A percentile compares a stretch with the other conserved stretches of the same genome.
Evolutionary conservation across 1,284 basidiomycete genomes (phyloP).

Genomic region (Ceratobasidium sp.): DNA sequence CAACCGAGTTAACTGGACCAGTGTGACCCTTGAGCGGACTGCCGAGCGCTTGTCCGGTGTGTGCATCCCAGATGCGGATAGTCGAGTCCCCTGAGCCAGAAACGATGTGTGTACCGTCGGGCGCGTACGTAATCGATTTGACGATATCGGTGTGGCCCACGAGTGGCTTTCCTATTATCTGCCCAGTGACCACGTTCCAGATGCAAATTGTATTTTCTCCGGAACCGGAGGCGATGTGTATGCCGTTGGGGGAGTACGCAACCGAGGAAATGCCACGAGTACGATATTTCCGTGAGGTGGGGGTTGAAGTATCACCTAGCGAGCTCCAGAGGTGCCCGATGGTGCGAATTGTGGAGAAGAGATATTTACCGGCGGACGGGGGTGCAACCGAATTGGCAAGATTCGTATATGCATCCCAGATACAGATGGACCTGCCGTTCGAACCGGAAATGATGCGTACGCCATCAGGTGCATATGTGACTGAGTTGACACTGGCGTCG

Average conservation of each 20-base stretch:
- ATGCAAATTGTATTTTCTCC: no score
- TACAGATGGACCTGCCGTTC: conserved; percentile 25
- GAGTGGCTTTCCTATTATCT: no score
- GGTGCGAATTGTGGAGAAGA: no score
- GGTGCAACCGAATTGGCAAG: no score
- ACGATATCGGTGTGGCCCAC: no score
- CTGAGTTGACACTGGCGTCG: not conserved
- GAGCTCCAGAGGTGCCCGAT: no score
- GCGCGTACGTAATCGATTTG: no score
- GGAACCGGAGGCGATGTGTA: not conserved
- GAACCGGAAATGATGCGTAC: conserved; percentile 40
- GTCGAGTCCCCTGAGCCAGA: not conserved
- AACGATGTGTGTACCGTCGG: no score
- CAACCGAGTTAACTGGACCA: not conserved
- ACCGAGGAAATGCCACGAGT: not conserved
- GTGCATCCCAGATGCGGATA: not conserved
- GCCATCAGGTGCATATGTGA: conserved; percentile 34
- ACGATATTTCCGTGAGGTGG: no score
- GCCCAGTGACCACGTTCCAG: no score
- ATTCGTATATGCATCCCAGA: conserved; percentile 32
- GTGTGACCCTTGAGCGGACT: not conserved
- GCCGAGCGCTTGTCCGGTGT: not conserved
- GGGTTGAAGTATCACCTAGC: no score
- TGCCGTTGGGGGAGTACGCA: not conserved
- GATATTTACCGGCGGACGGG: no score